These are phyloP conservation scores for Pseudogymnoascus sp. DNA, from an alignment of 2,329 filamentous ascomycete species.

Conservation along the genomic window DNA sequence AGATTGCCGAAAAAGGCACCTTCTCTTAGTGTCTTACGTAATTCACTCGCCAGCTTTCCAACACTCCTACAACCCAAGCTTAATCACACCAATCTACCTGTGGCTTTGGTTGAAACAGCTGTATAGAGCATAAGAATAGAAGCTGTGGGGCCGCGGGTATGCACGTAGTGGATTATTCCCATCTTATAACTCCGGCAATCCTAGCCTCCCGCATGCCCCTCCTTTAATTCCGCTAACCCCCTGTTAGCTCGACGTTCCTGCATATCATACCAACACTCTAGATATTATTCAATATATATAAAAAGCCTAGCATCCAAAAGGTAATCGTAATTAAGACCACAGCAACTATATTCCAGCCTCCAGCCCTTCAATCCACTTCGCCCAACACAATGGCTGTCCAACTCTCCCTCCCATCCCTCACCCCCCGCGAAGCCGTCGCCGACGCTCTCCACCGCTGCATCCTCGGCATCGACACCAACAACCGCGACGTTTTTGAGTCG, in stretches of 20 bases:
- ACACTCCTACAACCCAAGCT: neutral
- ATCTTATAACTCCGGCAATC: neutral
- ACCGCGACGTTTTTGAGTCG: slow-evolving; percentile 21
- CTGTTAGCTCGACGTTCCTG: neutral
- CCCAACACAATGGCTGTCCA: neutral
- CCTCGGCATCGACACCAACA: slow-evolving; percentile 21
- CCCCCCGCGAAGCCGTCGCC: slow-evolving; percentile 22
- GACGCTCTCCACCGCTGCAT: slow-evolving; percentile 24
- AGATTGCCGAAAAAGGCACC: neutral
- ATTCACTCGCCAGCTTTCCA: neutral
- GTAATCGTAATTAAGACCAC: neutral
- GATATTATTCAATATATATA: neutral
- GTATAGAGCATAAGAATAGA: neutral
- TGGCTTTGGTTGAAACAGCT: neutral
- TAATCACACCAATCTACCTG: neutral
- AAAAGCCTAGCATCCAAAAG: neutral
- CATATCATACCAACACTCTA: neutral
- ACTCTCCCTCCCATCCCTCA: slow-evolving; percentile 17
- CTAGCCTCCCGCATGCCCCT: neutral
- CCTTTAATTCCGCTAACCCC: neutral
- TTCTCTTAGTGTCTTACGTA: too few relatives aligned
- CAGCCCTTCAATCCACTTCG: neutral
- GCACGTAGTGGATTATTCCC: neutral
- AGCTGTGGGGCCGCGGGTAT: neutral
- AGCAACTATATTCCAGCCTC: neutral